Percentiles rank a stretch among this genome's conserved stretches.
Conservation (phyloP, 768 basidiomycete genomes). For the Gymnopilus dilepis region DNA sequence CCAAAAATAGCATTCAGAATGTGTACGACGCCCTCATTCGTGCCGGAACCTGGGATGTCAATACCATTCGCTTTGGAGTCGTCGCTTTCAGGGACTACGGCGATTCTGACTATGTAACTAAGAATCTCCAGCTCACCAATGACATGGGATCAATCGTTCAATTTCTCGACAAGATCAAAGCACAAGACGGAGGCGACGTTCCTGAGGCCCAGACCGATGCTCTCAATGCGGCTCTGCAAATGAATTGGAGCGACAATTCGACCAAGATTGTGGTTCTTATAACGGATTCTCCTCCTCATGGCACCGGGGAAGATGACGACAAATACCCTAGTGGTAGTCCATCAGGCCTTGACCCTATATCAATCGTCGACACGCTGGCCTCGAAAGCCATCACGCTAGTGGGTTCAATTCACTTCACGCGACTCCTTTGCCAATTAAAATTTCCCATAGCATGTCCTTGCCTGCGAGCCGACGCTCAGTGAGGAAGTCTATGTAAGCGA, state of each 20-base stretch:
- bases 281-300: slow-evolving; percentile 65
- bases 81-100: slow-evolving; percentile 60
- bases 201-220: slow-evolving; percentile 62
- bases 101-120: slow-evolving; percentile 52
- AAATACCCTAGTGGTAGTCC: slow-evolving; percentile 32
- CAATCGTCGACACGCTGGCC: not conserved
- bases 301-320: slow-evolving; percentile 57
- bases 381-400: not conserved
- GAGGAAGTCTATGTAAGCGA: slow-evolving; percentile 1
- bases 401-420: not conserved
- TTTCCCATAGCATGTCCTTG: slow-evolving; percentile 61
- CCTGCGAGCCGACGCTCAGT: slow-evolving; percentile 49
- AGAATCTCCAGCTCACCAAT: slow-evolving; percentile 50
- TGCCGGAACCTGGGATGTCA: slow-evolving; percentile 48
- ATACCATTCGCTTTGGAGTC: slow-evolving; percentile 48
- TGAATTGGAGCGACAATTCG: slow-evolving; percentile 52
- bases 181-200: slow-evolving; percentile 50
- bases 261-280: slow-evolving; percentile 58
- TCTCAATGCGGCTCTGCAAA: slow-evolving; percentile 46
- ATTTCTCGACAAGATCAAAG: slow-evolving; percentile 41
- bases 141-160: slow-evolving; percentile 44
- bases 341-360: not conserved
- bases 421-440: not conserved
- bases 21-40: slow-evolving; percentile 51
- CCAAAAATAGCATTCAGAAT: slow-evolving; percentile 49